These are phyloP conservation scores for Pythium guiyangense DNA, from an alignment of 352 stramenopile genomes.

Conservation along the genomic window DNA sequence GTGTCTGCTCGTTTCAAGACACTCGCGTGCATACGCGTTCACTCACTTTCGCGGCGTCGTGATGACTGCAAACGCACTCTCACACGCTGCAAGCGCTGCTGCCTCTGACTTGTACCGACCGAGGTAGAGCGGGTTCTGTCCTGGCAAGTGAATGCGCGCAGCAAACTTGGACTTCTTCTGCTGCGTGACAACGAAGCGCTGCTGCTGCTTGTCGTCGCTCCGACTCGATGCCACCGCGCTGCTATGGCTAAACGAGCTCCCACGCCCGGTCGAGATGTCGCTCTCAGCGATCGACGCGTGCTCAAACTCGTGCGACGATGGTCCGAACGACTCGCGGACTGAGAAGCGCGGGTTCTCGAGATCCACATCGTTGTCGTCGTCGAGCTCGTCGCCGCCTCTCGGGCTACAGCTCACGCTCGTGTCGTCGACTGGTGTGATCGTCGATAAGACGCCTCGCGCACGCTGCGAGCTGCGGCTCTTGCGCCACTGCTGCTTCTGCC, in stretches of 20 bases:
- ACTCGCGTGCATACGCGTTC: too few relatives aligned
- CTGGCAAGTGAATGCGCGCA: slow-evolving; percentile 52
- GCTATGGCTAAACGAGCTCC: slow-evolving; percentile 12
- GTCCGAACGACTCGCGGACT: slow-evolving; percentile 8
- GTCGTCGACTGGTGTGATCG: slow-evolving; percentile 9
- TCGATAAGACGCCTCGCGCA: slow-evolving; percentile 41
- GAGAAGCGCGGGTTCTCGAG: slow-evolving; percentile 12
- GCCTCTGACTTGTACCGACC: slow-evolving; percentile 63
- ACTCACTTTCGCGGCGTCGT: slow-evolving; percentile 54
- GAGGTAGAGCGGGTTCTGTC: slow-evolving; percentile 61
- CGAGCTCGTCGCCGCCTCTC: not conserved
- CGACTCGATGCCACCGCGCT: slow-evolving; percentile 18
- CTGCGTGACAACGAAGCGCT: slow-evolving; percentile 44
- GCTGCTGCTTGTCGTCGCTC: slow-evolving; percentile 5
- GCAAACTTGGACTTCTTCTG: slow-evolving; percentile 60
- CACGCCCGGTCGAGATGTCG: slow-evolving; percentile 11
- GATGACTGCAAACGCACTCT: slow-evolving; percentile 48
- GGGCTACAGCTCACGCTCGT: not conserved
- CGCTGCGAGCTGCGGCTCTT: slow-evolving; percentile 30
- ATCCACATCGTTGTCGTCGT: slow-evolving; percentile 13
- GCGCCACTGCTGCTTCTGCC: slow-evolving; percentile 64
- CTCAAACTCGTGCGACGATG: slow-evolving; percentile 11
- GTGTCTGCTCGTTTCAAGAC: not conserved
- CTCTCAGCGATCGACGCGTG: slow-evolving; percentile 3
- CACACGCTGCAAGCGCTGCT: slow-evolving; percentile 50